These are phyloP conservation scores for Isoetes taiwanensis DNA, from an alignment of 75 land plant species.

Conservation along the genomic window DNA sequence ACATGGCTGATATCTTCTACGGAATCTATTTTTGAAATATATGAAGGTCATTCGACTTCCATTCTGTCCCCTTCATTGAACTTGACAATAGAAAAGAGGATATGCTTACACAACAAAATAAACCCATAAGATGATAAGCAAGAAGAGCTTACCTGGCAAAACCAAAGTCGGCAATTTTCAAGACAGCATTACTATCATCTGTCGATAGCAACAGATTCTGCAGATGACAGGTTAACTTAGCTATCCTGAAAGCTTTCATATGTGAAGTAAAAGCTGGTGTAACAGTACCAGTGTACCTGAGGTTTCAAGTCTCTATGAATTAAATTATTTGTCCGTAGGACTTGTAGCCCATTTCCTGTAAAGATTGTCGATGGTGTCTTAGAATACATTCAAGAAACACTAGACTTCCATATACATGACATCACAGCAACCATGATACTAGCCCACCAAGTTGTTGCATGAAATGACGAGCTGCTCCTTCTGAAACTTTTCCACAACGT, in stretches of 20 bases:
- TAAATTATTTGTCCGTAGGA: constrained; percentile 30
- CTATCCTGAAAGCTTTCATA: not conserved
- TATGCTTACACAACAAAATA: too few relatives aligned
- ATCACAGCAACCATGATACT: not conserved
- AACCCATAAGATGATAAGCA: too few relatives aligned
- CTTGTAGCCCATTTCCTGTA: constrained; percentile 39
- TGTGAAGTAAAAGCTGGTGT: not conserved
- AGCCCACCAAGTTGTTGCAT: constrained; percentile 39
- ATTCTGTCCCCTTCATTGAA: too few relatives aligned
- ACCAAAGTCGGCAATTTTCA: constrained; percentile 59
- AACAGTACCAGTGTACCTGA: constrained; percentile 22
- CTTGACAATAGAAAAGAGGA: too few relatives aligned
- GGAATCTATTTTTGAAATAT: too few relatives aligned
- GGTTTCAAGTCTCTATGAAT: constrained; percentile 62
- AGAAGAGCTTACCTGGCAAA: constrained; percentile 59
- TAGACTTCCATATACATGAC: not conserved
- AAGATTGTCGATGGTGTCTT: not conserved
- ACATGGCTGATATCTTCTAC: too few relatives aligned
- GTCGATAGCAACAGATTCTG: constrained; percentile 51
- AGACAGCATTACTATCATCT: constrained; percentile 17
- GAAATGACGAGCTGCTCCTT: constrained; percentile 30
- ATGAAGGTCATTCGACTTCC: too few relatives aligned
- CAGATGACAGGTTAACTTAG: not conserved
- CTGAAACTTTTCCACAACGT: constrained; percentile 36
- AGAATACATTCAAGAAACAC: not conserved